Conservation (phyloP, 345 rosid species). For the Arabis hirsuta region DNA sequence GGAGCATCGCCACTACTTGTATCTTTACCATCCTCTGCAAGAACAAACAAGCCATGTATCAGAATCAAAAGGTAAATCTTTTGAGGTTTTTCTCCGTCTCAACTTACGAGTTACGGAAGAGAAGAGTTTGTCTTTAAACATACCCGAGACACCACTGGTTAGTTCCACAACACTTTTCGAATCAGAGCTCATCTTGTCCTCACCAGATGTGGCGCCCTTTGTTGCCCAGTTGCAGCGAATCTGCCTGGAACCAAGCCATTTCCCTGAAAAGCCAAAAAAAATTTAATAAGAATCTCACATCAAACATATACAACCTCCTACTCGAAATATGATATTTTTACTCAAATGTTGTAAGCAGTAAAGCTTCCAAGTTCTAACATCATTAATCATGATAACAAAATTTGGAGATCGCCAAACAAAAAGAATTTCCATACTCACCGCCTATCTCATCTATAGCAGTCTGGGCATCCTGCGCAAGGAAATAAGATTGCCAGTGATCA, state of each 20-base stretch:
- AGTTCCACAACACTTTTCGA: slow-evolving; percentile 81
- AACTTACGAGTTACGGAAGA: not conserved
- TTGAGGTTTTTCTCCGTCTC: not conserved
- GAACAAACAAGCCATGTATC: slow-evolving; percentile 25
- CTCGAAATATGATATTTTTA: not conserved
- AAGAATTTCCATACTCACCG: slow-evolving; percentile 51
- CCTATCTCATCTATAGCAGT: slow-evolving; percentile 75
- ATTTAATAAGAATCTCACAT: slow-evolving; percentile 1
- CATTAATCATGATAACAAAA: not conserved
- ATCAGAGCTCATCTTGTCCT: slow-evolving; percentile 74
- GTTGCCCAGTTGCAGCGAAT: slow-evolving; percentile 96
- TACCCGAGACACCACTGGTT: slow-evolving; percentile 80
- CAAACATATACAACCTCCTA: not conserved
- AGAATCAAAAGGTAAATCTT: not conserved
- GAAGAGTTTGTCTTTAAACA: slow-evolving; percentile 18
- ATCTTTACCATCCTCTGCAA: slow-evolving; percentile 49
- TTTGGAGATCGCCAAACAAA: not conserved
- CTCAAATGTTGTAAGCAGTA: slow-evolving; percentile 1
- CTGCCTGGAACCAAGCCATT: slow-evolving; percentile 95
- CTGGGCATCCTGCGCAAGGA: slow-evolving; percentile 77
- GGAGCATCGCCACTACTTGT: slow-evolving; percentile 48
- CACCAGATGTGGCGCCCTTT: slow-evolving; percentile 72
- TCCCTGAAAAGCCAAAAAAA: slow-evolving; percentile 53
- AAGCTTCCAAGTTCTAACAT: slow-evolving; percentile 10
- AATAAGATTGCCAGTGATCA: slow-evolving; percentile 16